Evolutionary conservation across 2,329 filamentous ascomycete species (phyloP).

Genomic region (Ophiosphaerella narmari): DNA sequence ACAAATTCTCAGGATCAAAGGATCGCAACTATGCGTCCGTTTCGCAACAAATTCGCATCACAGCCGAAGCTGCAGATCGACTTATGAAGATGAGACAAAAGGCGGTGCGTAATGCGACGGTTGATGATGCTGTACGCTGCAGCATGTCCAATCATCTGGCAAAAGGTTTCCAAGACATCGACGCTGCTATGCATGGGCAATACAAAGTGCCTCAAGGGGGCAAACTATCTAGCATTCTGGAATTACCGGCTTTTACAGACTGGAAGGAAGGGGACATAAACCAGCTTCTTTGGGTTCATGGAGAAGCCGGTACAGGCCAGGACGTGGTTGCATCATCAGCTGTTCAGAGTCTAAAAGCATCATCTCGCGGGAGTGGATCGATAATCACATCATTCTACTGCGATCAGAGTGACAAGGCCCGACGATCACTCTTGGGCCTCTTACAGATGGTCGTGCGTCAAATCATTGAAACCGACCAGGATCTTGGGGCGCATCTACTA

Average conservation of each 20-base stretch:
- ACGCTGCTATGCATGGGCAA: conserved; percentile 15
- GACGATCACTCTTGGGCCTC: conserved; percentile 17
- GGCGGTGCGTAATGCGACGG: conserved; percentile 18
- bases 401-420: conserved; percentile 24
- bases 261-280: conserved; percentile 12
- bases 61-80: conserved; percentile 19
- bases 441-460: conserved; percentile 24
- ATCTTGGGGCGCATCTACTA: conserved; percentile 25
- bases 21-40: conserved; percentile 35
- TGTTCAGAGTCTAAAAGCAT: conserved; percentile 15
- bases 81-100: conserved; percentile 29
- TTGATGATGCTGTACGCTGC: conserved; percentile 21
- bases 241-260: conserved; percentile 14
- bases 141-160: conserved; percentile 21
- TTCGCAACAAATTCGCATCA: conserved; percentile 27
- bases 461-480: conserved; percentile 20
- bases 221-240: conserved; percentile 17
- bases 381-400: conserved; percentile 28
- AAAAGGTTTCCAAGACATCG: conserved; percentile 24
- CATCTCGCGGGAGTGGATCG: conserved; percentile 1
- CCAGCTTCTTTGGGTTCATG: conserved; percentile 28
- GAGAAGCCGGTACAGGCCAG: conserved; percentile 27
- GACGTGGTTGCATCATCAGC: conserved; percentile 24
- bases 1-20: conserved; percentile 34
- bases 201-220: conserved; percentile 13